Evolutionary conservation across 805 yeast genomes (phyloP), one percentile per base, ranked within the genome.

Genomic region (Wickerhamomyces alni): DNA sequence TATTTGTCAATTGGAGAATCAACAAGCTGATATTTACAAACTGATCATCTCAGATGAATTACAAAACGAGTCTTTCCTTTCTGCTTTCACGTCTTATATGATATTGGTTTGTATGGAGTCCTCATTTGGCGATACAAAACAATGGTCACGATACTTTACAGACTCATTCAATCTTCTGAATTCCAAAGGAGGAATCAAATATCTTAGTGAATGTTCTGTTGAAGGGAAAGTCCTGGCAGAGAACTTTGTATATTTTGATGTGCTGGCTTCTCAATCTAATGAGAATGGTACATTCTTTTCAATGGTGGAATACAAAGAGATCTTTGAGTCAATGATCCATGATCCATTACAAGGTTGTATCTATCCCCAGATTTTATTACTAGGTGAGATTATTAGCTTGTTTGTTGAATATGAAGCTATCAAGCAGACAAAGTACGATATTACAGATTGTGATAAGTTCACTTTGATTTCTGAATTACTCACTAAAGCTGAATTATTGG

Each of bases 401-500:
- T 39, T 46, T 10, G 55, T 52, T 8, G 56, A 51, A 29, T 41
- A 40, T 17, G 53, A 44, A 17, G 41, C 39, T 9, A 33, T 38
- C 19, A 44, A 38, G 11, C 18, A 25, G 15, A 42, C 38, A 30
- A 10, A 26, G 12, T 26, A 13, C 8, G 40, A 39, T 28, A 28
- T 41, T 12, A 40, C 46, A 7, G 43, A 42, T n/a, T 47, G 45
- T 39, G 52, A 57, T 32, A 42, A 47, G 26, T 37, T 44, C 30
- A 41, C 39, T 5, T 25, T 42, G 19, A 41, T 50, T 7, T 37
- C 48, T 18, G 50, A 45, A 27, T 38, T 51, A 41, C 29, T 48
- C 11, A 47, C 37, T 11, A 45, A 39, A 41, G 50, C 52, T 4
- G 47, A 55, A 59, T 67, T 48, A 2, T 40, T 77, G 29, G 81